A percentile compares a stretch with the other conserved stretches of the same genome.
Conservation (phyloP, 108 stramenopile species). For the Aurantiochytrium sp. region DNA sequence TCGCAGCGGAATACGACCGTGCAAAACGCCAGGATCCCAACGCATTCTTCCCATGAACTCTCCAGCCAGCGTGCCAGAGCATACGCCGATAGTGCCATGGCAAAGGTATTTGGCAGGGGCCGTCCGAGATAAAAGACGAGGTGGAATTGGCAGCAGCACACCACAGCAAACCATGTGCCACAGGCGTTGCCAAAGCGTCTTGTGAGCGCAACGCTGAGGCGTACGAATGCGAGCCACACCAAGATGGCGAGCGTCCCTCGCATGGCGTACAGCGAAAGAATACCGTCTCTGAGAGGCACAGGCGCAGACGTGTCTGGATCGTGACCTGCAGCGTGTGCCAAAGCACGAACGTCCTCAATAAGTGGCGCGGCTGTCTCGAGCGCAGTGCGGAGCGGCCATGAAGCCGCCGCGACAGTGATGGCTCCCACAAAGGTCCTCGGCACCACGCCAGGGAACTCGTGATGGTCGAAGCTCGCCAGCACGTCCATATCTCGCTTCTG, state of each 20-base stretch:
- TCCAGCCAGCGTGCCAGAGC: slow-evolving; percentile 65
- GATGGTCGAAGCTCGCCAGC: slow-evolving; percentile 43
- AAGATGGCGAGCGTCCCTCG: background rate
- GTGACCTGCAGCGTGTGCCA: no score
- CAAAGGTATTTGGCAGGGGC: slow-evolving; percentile 91
- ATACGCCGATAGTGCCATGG: slow-evolving; percentile 61
- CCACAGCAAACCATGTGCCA: slow-evolving; percentile 49
- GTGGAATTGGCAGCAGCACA: slow-evolving; percentile 81
- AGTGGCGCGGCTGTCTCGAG: background rate
- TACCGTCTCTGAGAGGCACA: background rate
- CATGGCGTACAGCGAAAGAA: background rate
- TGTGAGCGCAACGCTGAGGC: background rate
- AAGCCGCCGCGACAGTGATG: slow-evolving; percentile 17
- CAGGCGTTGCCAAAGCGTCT: background rate
- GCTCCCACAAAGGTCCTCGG: slow-evolving; percentile 56
- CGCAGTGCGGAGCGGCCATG: background rate
- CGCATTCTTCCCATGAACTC: slow-evolving; percentile 19
- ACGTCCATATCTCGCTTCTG: background rate
- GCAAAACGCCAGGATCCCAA: slow-evolving; percentile 58
- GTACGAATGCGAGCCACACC: background rate
- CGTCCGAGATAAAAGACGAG: slow-evolving; percentile 87
- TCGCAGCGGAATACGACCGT: slow-evolving; percentile 88
- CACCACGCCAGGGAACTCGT: slow-evolving; percentile 52
- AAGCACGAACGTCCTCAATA: background rate
- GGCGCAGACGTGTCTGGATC: no score